Evolutionary conservation across 2,329 filamentous ascomycete species (phyloP).

Genomic region (Xylariaceae sp.): DNA sequence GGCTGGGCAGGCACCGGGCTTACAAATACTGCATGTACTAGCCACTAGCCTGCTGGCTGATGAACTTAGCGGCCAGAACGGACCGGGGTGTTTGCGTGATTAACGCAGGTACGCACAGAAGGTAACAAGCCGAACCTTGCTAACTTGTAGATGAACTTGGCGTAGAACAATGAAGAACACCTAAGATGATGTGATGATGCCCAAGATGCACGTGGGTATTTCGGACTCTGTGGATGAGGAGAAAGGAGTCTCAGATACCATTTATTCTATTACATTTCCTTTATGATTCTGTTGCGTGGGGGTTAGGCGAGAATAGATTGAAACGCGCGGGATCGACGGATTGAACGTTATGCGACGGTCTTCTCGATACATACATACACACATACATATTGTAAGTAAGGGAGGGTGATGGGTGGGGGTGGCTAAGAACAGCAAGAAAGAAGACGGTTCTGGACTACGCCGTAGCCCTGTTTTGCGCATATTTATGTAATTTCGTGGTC

Average conservation of each 20-base stretch:
- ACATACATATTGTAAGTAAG: too few relatives aligned
- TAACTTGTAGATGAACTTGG: too few relatives aligned
- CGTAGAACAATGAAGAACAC: too few relatives aligned
- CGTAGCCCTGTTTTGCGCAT: too few relatives aligned
- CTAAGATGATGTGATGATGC: too few relatives aligned
- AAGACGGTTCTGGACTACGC: too few relatives aligned
- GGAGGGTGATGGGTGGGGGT: too few relatives aligned
- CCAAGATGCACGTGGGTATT: too few relatives aligned
- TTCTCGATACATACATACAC: slow-evolving; percentile 6
- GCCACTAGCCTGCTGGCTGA: neutral
- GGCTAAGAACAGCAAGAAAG: neutral
- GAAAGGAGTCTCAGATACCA: neutral
- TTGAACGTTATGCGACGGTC: slow-evolving; percentile 18
- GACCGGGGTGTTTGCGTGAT: neutral
- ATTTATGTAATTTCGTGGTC: neutral
- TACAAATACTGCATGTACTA: too few relatives aligned
- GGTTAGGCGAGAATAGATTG: slow-evolving; percentile 13
- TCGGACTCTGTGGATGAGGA: too few relatives aligned
- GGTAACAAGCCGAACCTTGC: too few relatives aligned
- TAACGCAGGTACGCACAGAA: neutral
- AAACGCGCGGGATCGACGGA: slow-evolving; percentile 27
- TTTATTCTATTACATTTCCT: neutral
- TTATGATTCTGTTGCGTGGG: neutral
- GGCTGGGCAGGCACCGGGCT: too few relatives aligned
- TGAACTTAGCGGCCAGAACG: neutral